Evolutionary conservation across 2,329 filamentous ascomycete species (phyloP).

Genomic region (Plenodomus tracheiphilus): DNA sequence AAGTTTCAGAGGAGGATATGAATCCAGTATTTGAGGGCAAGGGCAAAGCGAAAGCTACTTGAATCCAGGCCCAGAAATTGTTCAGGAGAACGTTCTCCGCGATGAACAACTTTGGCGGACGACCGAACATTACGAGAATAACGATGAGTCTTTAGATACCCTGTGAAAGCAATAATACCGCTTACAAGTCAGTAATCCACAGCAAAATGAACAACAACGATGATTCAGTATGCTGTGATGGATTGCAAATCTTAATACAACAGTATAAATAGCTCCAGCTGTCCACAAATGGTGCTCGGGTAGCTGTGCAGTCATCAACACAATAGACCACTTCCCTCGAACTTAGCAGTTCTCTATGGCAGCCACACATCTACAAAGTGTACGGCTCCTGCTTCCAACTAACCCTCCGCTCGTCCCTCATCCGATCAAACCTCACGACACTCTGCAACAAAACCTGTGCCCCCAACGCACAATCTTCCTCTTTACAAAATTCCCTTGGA

Average conservation of each 20-base stretch:
- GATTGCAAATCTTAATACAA: too few species aligned
- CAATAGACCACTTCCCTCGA: too few species aligned
- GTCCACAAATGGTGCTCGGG: too few species aligned
- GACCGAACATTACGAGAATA: not conserved
- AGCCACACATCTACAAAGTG: constrained; percentile 17
- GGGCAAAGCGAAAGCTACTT: constrained; percentile 48
- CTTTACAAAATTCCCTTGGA: constrained; percentile 50
- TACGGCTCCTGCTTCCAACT: constrained; percentile 39
- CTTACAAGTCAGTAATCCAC: too few species aligned
- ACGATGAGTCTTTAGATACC: not conserved
- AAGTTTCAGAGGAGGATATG: constrained; percentile 38
- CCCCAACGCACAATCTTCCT: constrained; percentile 52
- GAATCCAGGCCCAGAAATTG: not conserved
- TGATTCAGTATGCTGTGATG: too few species aligned
- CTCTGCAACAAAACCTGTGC: constrained; percentile 56
- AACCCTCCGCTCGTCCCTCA: constrained; percentile 44
- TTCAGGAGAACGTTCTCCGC: too few species aligned
- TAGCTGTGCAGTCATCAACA: too few species aligned
- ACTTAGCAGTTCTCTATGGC: too few species aligned
- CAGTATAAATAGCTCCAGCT: too few species aligned
- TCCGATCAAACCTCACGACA: constrained; percentile 53
- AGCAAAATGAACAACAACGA: too few species aligned
- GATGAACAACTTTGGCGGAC: too few species aligned
- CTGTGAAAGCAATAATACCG: not conserved
- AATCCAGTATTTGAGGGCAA: constrained; percentile 44